These are phyloP conservation scores for Xylaria intraflava DNA, from an alignment of 495 filamentous ascomycete species.

Conservation along the genomic window DNA sequence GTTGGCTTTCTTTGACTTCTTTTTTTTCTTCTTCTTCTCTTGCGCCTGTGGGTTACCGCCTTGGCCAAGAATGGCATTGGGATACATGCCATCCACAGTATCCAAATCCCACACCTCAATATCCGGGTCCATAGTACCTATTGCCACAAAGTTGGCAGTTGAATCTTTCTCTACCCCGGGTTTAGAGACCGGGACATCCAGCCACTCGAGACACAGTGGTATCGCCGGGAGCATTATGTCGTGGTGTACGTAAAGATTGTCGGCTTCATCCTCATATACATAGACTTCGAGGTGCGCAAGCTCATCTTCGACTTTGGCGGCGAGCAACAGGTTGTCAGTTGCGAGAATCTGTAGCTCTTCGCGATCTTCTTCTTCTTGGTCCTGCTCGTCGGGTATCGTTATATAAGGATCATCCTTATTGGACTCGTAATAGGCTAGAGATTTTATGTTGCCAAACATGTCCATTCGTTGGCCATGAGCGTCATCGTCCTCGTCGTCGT, in stretches of 20 bases:
- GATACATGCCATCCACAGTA: slow-evolving; percentile 92
- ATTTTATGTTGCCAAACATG: slow-evolving; percentile 93
- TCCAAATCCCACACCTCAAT: slow-evolving; percentile 99
- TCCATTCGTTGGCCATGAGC: slow-evolving; percentile 63
- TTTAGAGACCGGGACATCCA: slow-evolving; percentile 79
- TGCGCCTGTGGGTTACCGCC: slow-evolving; percentile 45
- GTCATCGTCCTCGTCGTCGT: slow-evolving; percentile 70
- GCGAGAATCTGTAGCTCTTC: slow-evolving; percentile 91
- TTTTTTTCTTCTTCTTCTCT: slow-evolving; percentile 65
- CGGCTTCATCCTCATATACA: slow-evolving; percentile 88
- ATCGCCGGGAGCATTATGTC: slow-evolving; percentile 99
- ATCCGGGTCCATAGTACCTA: slow-evolving; percentile 96
- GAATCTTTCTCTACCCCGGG: slow-evolving; percentile 48
- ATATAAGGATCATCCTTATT: slow-evolving; percentile 96
- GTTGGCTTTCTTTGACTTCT: slow-evolving; percentile 79
- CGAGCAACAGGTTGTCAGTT: slow-evolving; percentile 85
- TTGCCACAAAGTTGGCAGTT: slow-evolving; percentile 79
- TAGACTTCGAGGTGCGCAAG: slow-evolving; percentile 95
- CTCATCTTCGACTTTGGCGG: slow-evolving; percentile 92
- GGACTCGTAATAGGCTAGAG: slow-evolving; percentile 84
- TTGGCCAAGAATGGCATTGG: slow-evolving; percentile 92
- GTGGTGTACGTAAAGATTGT: slow-evolving; percentile 98
- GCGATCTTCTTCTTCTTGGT: slow-evolving; percentile 79
- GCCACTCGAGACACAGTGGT: slow-evolving; percentile 91
- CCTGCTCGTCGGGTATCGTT: slow-evolving; percentile 62